A percentile compares a stretch with the other conserved stretches of the same genome.
Conservation (phyloP, 2,329 filamentous ascomycete genomes). For the Fusarium sp. region DNA sequence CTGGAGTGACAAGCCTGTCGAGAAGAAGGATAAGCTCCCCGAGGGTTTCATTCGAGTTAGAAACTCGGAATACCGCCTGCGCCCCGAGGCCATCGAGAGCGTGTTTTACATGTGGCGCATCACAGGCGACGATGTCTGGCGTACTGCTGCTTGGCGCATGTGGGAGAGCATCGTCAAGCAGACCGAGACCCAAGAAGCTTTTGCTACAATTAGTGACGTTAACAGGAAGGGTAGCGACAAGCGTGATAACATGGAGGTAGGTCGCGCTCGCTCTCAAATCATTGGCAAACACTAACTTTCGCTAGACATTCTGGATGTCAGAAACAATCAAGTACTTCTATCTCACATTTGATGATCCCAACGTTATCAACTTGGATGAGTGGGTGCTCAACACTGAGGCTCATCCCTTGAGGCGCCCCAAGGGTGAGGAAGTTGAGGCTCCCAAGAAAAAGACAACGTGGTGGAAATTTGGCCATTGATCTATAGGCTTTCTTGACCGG, state of each 20-base stretch:
- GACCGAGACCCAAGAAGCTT: slow-evolving; percentile 55
- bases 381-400: slow-evolving; percentile 72
- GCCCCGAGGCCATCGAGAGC: slow-evolving; percentile 63
- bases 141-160: slow-evolving; percentile 59
- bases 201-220: slow-evolving; percentile 54
- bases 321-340: slow-evolving; percentile 85
- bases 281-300: slow-evolving; percentile 18
- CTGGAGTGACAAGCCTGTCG: slow-evolving; percentile 43
- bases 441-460: slow-evolving; percentile 22
- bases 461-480: slow-evolving; percentile 24
- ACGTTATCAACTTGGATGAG: slow-evolving; percentile 72
- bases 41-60: slow-evolving; percentile 67
- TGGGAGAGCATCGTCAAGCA: slow-evolving; percentile 54
- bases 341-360: slow-evolving; percentile 72
- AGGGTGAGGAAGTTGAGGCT: slow-evolving; percentile 17
- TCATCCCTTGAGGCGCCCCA: slow-evolving; percentile 56
- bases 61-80: slow-evolving; percentile 55
- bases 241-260: slow-evolving; percentile 70
- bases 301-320: slow-evolving; percentile 73
- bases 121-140: slow-evolving; percentile 55
- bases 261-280: slow-evolving; percentile 23
- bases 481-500: neutral
- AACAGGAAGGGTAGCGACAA: slow-evolving; percentile 44
- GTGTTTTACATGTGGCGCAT: slow-evolving; percentile 62
- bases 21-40: slow-evolving; percentile 45